phyloP scores from a whole-genome alignment of 257 asterid species.

The Salvia miltiorrhiza region DNA sequence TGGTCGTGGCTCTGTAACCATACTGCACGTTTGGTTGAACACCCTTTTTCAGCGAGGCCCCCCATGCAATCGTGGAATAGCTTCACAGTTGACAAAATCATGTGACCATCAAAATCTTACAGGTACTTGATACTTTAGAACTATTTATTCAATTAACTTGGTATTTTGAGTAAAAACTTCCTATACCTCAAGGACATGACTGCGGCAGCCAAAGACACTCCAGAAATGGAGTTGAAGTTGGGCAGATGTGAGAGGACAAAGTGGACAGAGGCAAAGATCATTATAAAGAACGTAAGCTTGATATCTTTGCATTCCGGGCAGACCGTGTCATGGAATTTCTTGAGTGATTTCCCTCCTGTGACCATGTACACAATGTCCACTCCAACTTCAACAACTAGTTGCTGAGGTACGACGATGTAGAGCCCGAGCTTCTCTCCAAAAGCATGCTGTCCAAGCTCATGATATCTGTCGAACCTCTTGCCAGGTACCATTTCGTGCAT shows the following conservation, averaged over 20 bases:
- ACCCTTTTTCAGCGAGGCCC: conserved; percentile 67
- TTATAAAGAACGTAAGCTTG: conserved; percentile 67
- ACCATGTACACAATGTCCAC: conserved; percentile 93
- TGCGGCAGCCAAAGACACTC: conserved; percentile 89
- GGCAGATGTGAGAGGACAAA: conserved; percentile 93
- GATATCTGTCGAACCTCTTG: conserved; percentile 86
- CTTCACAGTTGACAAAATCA: conserved; percentile 27
- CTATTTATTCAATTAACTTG: no score
- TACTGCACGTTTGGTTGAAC: conserved; percentile 55
- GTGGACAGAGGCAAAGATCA: conserved; percentile 92
- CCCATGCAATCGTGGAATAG: conserved; percentile 94
- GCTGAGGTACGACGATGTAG: conserved; percentile 91
- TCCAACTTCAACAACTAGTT: conserved; percentile 74
- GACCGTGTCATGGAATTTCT: conserved; percentile 61
- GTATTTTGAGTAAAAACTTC: no score
- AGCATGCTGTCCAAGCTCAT: conserved; percentile 87
- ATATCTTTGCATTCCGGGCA: conserved; percentile 43
- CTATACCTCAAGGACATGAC: conserved; percentile 86
- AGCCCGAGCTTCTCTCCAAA: conserved; percentile 88
- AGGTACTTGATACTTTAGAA: not conserved
- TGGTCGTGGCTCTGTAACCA: conserved; percentile 53
- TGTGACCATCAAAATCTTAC: not conserved
- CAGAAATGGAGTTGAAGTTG: conserved; percentile 85
- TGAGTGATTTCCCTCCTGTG: conserved; percentile 75
- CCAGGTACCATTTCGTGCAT: conserved; percentile 99